Percentiles rank a stretch among this genome's conserved stretches.
These are phyloP conservation scores for Populus pruinosa DNA, from an alignment of 345 rosid species.

Conservation along the genomic window DNA sequence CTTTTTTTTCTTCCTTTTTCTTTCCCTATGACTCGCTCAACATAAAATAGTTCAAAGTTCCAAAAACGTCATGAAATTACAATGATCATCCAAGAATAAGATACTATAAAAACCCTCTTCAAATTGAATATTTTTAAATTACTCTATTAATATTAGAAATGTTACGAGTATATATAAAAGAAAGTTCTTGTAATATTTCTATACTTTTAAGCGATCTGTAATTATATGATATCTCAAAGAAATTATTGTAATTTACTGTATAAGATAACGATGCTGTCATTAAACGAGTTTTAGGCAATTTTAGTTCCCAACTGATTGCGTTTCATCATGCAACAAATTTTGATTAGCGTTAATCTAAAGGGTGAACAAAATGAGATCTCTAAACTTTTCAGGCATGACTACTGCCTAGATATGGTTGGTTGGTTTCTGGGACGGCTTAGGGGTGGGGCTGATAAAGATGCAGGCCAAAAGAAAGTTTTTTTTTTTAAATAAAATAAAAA, in stretches of 20 bases:
- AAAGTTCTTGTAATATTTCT: too few relatives aligned
- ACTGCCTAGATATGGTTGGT: neutral
- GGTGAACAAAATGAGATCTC: neutral
- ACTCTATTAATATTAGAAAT: too few relatives aligned
- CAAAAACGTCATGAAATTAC: too few relatives aligned
- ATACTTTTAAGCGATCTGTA: too few relatives aligned
- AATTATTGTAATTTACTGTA: too few relatives aligned
- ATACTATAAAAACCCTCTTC: too few relatives aligned
- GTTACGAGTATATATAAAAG: too few relatives aligned
- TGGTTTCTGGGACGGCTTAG: neutral
- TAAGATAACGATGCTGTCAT: neutral
- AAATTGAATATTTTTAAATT: too few relatives aligned
- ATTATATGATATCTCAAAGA: too few relatives aligned
- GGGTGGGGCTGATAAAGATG: neutral
- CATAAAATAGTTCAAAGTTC: neutral
- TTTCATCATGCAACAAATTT: neutral
- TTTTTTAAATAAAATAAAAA: too few relatives aligned
- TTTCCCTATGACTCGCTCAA: neutral
- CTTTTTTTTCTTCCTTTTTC: rapidly evolving
- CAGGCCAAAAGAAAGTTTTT: neutral
- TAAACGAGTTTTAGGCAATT: neutral
- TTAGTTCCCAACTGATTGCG: neutral
- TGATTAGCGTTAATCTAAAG: neutral
- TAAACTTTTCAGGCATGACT: neutral
- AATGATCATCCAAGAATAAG: too few relatives aligned